Percentiles rank a stretch among this genome's conserved stretches.
Conservation (phyloP, 1,284 basidiomycete genomes). For the Ceratobasidium sp. region DNA sequence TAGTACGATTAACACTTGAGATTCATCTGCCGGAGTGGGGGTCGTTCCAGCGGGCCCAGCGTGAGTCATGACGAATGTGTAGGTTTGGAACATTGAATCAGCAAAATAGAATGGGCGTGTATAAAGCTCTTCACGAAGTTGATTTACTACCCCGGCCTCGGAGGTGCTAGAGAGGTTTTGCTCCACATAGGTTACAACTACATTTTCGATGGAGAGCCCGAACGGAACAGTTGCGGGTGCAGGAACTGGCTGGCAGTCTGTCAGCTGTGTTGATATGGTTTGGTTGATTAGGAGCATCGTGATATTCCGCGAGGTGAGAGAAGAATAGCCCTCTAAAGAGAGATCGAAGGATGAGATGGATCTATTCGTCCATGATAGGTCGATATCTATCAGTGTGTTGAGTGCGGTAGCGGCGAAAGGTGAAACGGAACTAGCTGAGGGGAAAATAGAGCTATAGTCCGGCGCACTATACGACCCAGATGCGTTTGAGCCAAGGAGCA, state of each 20-base stretch:
- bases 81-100: not conserved
- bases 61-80: not conserved
- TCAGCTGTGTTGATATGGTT: not conserved
- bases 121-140: not conserved
- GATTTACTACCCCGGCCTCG: not conserved
- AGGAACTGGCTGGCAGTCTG: conserved; percentile 2
- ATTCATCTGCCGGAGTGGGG: conserved; percentile 1
- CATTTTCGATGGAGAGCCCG: not conserved
- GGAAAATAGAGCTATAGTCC: conserved; percentile 13
- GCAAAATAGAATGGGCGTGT: not conserved
- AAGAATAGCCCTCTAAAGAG: not conserved
- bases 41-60: not conserved
- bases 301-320: not conserved
- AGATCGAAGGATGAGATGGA: conserved; percentile 4
- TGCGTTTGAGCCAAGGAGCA: conserved; percentile 4
- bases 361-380: not conserved
- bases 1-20: conserved; percentile 9
- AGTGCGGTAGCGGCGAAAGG: not conserved
- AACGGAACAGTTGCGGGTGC: not conserved
- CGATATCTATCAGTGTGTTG: not conserved
- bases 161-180: not conserved
- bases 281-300: not conserved
- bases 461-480: not conserved
- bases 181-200: not conserved
- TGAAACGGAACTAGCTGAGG: not conserved